Evolutionary conservation across 2,329 filamentous ascomycete genomes (phyloP).

Genomic region (Paraphaeosphaeria sporulosa): DNA sequence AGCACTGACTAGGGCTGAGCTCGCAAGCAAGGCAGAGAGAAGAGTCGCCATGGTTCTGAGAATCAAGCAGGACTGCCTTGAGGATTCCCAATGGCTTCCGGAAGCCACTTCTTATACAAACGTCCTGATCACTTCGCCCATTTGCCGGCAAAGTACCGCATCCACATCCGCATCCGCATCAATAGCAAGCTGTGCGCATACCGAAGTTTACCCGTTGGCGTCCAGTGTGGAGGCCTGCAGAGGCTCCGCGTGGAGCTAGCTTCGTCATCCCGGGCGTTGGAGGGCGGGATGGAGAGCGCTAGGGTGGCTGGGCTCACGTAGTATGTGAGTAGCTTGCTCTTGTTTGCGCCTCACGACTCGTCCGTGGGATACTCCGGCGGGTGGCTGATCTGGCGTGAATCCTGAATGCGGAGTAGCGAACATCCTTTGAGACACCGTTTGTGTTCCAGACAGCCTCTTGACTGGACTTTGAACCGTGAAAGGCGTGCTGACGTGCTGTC

Average conservation of each 20-base stretch:
- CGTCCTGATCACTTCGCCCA: neutral
- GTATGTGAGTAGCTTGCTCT: slow-evolving; percentile 17
- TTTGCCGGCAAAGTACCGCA: slow-evolving; percentile 12
- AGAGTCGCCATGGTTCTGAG: slow-evolving; percentile 35
- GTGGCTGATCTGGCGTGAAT: neutral
- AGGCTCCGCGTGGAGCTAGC: slow-evolving; percentile 19
- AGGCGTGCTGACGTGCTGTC: neutral
- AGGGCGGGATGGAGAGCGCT: slow-evolving; percentile 25
- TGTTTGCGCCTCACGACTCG: slow-evolving; percentile 25
- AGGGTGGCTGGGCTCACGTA: slow-evolving; percentile 32
- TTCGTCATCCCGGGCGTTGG: slow-evolving; percentile 22
- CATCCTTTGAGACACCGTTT: neutral
- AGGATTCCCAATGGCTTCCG: neutral
- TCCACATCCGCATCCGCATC: neutral
- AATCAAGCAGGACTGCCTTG: slow-evolving; percentile 23
- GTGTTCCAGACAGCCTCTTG: neutral
- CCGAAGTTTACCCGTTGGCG: slow-evolving; percentile 34
- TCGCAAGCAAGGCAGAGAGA: slow-evolving; percentile 33
- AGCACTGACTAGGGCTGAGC: slow-evolving; percentile 33
- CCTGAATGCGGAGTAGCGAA: neutral
- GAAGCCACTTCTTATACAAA: slow-evolving; percentile 5
- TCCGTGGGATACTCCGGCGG: slow-evolving; percentile 17
- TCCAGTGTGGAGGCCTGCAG: slow-evolving; percentile 23
- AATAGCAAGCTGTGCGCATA: slow-evolving; percentile 6
- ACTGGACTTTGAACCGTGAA: neutral